Conservation (phyloP, 2,329 filamentous ascomycete species). For the Beauveria asiatica region DNA sequence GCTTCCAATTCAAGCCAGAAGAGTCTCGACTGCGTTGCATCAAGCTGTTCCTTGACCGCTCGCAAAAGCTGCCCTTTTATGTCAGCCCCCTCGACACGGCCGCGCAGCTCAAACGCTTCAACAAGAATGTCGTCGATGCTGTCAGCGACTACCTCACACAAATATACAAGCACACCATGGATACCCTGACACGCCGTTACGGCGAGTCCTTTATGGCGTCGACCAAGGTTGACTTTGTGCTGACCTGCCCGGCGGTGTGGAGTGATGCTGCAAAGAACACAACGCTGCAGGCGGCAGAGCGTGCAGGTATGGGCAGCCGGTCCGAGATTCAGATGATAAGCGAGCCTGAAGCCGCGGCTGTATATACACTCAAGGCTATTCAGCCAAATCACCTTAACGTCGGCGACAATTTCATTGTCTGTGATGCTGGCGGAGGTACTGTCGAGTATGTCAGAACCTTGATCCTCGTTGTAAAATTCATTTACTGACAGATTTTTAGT, state of each 20-base stretch:
- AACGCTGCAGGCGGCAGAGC: conserved; percentile 67
- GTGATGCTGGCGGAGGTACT: conserved; percentile 54
- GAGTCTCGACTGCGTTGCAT: conserved; percentile 70
- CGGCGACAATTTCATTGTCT: conserved; percentile 57
- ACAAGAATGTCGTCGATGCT: conserved; percentile 70
- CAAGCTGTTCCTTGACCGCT: conserved; percentile 74
- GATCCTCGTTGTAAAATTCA: too few relatives aligned
- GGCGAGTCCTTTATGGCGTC: conserved; percentile 71
- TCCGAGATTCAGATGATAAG: conserved; percentile 70
- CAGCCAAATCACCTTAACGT: conserved; percentile 65
- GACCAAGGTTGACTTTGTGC: conserved; percentile 68
- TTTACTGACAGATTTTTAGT: conserved; percentile 26
- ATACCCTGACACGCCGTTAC: conserved; percentile 64
- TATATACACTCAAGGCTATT: conserved; percentile 72
- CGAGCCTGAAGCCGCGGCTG: conserved; percentile 71
- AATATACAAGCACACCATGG: conserved; percentile 70
- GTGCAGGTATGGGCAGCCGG: conserved; percentile 66
- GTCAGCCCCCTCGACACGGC: conserved; percentile 71
- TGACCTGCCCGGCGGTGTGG: conserved; percentile 80
- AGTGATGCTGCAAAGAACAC: conserved; percentile 79
- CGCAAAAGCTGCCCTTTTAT: conserved; percentile 73
- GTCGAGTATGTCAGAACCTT: conserved; percentile 47
- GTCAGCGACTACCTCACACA: conserved; percentile 73
- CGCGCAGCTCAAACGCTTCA: conserved; percentile 63
- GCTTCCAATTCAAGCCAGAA: conserved; percentile 73